These are phyloP conservation scores for Basidiobolus meristosporus DNA, from an alignment of 371 early-diverging fungal species.

Conservation along the genomic window DNA sequence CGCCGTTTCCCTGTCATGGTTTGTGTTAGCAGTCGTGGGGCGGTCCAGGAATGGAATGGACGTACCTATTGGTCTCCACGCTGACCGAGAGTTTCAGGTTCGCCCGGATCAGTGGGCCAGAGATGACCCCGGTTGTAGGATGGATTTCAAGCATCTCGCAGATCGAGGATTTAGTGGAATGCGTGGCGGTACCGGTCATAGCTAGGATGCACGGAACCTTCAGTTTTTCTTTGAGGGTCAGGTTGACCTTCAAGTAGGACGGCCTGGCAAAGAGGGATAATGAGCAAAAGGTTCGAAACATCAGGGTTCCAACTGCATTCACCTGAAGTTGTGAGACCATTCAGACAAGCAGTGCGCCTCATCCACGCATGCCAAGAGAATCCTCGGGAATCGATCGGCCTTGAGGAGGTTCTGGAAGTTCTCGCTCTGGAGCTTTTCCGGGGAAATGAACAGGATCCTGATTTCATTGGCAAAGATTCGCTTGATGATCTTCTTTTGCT, in stretches of 20 bases:
- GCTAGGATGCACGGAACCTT: conserved; percentile 41
- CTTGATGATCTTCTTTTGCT: too few relatives aligned
- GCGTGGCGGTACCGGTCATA: conserved; percentile 67
- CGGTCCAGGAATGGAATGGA: too few relatives aligned
- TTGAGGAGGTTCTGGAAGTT: conserved; percentile 19
- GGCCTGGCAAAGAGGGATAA: conserved; percentile 68
- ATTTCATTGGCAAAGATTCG: conserved; percentile 8
- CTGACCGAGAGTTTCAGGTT: conserved; percentile 29
- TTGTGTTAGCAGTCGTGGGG: too few relatives aligned
- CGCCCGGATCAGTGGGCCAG: conserved; percentile 17
- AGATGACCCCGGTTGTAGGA: conserved; percentile 14
- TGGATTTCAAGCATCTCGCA: conserved; percentile 25
- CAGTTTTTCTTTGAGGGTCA: conserved; percentile 16
- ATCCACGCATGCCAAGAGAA: conserved; percentile 12
- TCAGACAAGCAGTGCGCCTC: conserved; percentile 97
- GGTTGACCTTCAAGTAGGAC: conserved; percentile 25
- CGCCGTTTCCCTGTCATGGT: conserved; percentile 12
- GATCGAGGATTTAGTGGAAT: conserved; percentile 21
- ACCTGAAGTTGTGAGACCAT: conserved; percentile 68
- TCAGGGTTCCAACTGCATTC: too few relatives aligned
- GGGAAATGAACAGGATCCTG: conserved; percentile 40
- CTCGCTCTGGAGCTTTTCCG: conserved; percentile 32
- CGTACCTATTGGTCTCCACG: conserved; percentile 1
- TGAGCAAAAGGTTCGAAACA: too few relatives aligned
- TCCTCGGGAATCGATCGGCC: conserved; percentile 16